Evolutionary conservation across 148 eudicot species (phyloP).

Genomic region (Gaultheria prostrata): DNA sequence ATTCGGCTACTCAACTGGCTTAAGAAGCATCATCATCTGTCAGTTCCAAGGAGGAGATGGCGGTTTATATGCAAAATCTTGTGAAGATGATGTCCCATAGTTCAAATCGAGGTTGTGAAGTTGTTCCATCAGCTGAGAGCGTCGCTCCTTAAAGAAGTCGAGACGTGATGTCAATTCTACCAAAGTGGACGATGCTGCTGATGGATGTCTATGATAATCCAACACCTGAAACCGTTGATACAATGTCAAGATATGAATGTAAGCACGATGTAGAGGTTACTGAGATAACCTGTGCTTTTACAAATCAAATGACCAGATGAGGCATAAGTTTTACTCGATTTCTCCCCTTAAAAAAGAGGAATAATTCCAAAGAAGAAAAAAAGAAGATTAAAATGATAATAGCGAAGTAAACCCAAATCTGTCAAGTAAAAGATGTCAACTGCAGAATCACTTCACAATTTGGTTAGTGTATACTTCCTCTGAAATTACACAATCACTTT

Average conservation of each 20-base stretch:
- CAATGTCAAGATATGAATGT: neutral
- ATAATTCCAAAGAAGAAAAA: neutral
- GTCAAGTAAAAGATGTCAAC: neutral
- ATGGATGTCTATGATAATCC: slow-evolving; percentile 66
- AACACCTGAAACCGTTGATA: slow-evolving; percentile 41
- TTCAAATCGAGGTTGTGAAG: slow-evolving; percentile 87
- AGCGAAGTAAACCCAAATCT: neutral
- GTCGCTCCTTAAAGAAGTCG: slow-evolving; percentile 95
- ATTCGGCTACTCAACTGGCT: neutral
- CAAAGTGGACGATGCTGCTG: slow-evolving; percentile 80
- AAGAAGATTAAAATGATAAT: neutral
- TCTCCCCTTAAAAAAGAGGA: no score
- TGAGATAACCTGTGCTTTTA: neutral
- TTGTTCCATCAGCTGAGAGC: slow-evolving; percentile 97
- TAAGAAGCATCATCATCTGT: slow-evolving; percentile 18
- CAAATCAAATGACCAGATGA: neutral
- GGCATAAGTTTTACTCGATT: neutral
- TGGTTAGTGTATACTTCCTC: neutral
- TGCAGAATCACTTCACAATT: neutral
- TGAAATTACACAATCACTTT: neutral
- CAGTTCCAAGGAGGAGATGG: slow-evolving; percentile 89
- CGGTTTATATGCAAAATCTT: slow-evolving; percentile 66
- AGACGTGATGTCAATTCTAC: slow-evolving; percentile 92
- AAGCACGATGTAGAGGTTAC: neutral
- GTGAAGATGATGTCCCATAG: slow-evolving; percentile 55